phyloP scores from a whole-genome alignment of 2,329 filamentous ascomycete genomes.

The Microcera coccophila region DNA sequence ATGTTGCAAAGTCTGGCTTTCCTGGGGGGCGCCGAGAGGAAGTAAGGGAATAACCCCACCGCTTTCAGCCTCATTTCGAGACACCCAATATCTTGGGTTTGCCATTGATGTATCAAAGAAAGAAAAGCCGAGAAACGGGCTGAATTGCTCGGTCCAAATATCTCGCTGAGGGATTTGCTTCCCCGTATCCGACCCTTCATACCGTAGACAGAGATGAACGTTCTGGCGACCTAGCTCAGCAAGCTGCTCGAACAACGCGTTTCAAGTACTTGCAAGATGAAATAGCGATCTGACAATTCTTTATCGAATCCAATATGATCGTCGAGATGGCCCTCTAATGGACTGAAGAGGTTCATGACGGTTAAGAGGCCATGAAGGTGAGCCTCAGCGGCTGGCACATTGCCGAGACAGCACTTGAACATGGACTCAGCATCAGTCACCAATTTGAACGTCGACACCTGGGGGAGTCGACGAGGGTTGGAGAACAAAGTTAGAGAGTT shows the following conservation, averaged over 20 bases:
- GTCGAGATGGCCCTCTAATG: background rate
- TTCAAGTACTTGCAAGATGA: conserved; percentile 10
- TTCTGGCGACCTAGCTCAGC: conserved; percentile 1
- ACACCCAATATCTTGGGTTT: conserved; percentile 11
- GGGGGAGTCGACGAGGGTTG: background rate
- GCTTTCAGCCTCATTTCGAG: conserved; percentile 11
- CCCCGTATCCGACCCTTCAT: conserved; percentile 19
- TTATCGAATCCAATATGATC: conserved; percentile 8
- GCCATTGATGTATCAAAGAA: conserved; percentile 15
- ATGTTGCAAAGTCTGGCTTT: conserved; percentile 7
- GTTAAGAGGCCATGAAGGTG: conserved; percentile 17
- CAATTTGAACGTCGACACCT: no score
- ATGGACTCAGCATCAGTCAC: background rate
- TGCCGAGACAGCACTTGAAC: conserved; percentile 17
- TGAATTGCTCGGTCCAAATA: no score
- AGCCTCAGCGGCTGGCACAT: conserved; percentile 13
- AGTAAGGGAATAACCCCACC: conserved; percentile 14
- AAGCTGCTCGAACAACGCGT: rapidly evolving
- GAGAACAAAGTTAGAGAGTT: no score
- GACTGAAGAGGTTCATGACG: conserved; percentile 18
- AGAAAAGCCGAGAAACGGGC: conserved; percentile 2
- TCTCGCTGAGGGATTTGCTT: conserved; percentile 8
- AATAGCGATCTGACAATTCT: conserved; percentile 15
- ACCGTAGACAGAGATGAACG: conserved; percentile 23
- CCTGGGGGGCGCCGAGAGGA: conserved; percentile 9